A percentile compares a stretch with the other conserved stretches of the same genome.
Conservation (phyloP, 2,329 filamentous ascomycete species). For the Neurospora sp. region DNA sequence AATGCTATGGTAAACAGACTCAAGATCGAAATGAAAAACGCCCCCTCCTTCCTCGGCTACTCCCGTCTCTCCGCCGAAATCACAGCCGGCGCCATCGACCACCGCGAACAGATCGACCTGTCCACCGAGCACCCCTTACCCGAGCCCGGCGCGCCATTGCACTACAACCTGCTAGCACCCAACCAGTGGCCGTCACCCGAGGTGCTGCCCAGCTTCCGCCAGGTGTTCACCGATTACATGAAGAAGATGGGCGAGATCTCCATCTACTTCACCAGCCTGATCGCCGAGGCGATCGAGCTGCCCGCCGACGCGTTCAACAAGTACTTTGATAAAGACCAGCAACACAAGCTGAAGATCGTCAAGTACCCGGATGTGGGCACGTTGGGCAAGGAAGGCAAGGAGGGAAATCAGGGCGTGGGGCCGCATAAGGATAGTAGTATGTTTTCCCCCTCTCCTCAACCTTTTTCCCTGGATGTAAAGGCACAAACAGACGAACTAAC, state of each 20-base stretch:
- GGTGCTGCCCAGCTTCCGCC: constrained; percentile 56
- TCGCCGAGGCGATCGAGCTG: constrained; percentile 74
- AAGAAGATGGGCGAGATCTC: constrained; percentile 61
- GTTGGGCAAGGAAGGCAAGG: constrained; percentile 35
- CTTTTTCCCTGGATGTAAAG: too few relatives aligned
- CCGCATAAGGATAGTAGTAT: constrained; percentile 71
- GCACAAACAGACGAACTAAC: constrained; percentile 28
- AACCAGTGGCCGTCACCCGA: constrained; percentile 66
- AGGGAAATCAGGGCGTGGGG: constrained; percentile 45
- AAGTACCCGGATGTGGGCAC: constrained; percentile 69
- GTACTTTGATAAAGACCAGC: constrained; percentile 66
- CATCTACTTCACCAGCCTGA: constrained; percentile 64
- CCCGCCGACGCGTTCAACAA: constrained; percentile 59
- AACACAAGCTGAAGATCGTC: constrained; percentile 85
- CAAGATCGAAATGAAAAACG: constrained; percentile 64
- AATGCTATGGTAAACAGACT: constrained; percentile 29
- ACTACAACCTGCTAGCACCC: constrained; percentile 67
- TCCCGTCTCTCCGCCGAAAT: constrained; percentile 56
- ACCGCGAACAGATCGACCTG: constrained; percentile 79
- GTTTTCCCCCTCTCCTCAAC: not conserved
- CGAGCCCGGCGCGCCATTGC: constrained; percentile 49
- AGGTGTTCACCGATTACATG: constrained; percentile 67
- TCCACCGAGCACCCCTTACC: constrained; percentile 67
- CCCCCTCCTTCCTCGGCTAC: constrained; percentile 61
- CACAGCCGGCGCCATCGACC: constrained; percentile 66